Conservation (phyloP, 169 alveolate species). For the Plasmodium knowlesi region DNA sequence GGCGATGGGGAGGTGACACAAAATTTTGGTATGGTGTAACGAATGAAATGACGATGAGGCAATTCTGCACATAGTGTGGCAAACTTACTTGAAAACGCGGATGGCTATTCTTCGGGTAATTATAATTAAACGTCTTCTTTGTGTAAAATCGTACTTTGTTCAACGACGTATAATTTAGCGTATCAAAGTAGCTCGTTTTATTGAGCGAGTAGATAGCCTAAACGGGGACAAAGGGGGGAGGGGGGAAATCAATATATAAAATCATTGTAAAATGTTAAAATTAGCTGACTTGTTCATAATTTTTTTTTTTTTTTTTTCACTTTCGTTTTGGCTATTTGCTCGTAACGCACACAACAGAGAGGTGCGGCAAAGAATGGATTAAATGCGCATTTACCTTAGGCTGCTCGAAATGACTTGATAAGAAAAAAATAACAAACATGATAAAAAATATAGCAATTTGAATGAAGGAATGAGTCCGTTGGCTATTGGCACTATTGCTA, state of each 20-base stretch:
- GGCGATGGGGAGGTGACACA: neutral
- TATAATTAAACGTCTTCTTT: constrained; percentile 67
- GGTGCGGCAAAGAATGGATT: neutral
- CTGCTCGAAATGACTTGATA: constrained; percentile 74
- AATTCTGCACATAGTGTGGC: neutral
- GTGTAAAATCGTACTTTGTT: constrained; percentile 71
- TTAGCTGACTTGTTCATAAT: neutral
- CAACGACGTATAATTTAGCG: constrained; percentile 65
- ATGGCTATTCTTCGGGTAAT: constrained; percentile 64
- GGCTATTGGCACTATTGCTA: constrained; percentile 34
- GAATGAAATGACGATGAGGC: neutral
- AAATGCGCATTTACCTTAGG: constrained; percentile 40
- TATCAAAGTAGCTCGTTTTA: constrained; percentile 64
- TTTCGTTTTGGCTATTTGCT: neutral
- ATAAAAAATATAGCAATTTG: constrained; percentile 57
- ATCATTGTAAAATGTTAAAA: neutral
- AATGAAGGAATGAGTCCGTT: constrained; percentile 30
- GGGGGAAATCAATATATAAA: neutral
- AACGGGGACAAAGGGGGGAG: neutral
- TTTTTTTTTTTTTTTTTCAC: neutral
- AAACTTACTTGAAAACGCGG: constrained; percentile 68
- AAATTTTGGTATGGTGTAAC: neutral
- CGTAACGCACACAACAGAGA: neutral
- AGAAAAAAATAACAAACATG: constrained; percentile 63
- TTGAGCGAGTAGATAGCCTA: constrained; percentile 72